Evolutionary conservation across 371 early-diverging fungal species (phyloP).

Genomic region (Rozella allomycis): DNA sequence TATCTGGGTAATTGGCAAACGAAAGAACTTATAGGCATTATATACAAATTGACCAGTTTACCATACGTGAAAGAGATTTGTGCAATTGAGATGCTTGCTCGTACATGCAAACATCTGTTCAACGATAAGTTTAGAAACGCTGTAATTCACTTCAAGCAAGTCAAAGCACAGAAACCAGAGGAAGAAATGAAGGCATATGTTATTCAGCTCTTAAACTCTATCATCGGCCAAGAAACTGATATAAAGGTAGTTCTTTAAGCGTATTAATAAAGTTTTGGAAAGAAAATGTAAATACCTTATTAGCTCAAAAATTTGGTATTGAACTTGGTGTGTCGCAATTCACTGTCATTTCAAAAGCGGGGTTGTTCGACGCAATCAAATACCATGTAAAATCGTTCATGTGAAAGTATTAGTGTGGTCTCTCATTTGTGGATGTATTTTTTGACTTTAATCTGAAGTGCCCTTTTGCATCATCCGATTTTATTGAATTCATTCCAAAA

Average conservation of each 20-base stretch:
- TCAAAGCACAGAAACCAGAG: constrained; percentile 21
- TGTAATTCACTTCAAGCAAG: constrained; percentile 17
- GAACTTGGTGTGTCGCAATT: constrained; percentile 8
- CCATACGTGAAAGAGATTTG: constrained; percentile 18
- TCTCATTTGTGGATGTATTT: not conserved
- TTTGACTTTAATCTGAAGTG: not conserved
- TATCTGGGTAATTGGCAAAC: constrained; percentile 13
- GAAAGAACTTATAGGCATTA: constrained; percentile 8
- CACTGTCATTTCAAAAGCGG: constrained; percentile 11
- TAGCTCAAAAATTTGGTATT: constrained; percentile 13
- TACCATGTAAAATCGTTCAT: constrained; percentile 20
- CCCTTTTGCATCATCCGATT: not conserved
- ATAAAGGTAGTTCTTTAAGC: constrained; percentile 5
- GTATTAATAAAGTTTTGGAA: constrained; percentile 11
- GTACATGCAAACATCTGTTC: constrained; percentile 16
- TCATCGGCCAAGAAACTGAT: constrained; percentile 11
- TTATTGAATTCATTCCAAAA: constrained; percentile 9
- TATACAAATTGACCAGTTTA: constrained; percentile 13
- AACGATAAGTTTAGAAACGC: constrained; percentile 10
- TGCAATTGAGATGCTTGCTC: constrained; percentile 20
- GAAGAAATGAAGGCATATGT: constrained; percentile 14
- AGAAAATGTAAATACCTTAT: constrained; percentile 9
- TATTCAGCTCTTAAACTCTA: constrained; percentile 8
- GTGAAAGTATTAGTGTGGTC: too few relatives aligned
- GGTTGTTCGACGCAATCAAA: constrained; percentile 21